Base-by-base conservation (phyloP, 2,329 filamentous ascomycete species). In the Hymenoscyphus albidus region DNA sequence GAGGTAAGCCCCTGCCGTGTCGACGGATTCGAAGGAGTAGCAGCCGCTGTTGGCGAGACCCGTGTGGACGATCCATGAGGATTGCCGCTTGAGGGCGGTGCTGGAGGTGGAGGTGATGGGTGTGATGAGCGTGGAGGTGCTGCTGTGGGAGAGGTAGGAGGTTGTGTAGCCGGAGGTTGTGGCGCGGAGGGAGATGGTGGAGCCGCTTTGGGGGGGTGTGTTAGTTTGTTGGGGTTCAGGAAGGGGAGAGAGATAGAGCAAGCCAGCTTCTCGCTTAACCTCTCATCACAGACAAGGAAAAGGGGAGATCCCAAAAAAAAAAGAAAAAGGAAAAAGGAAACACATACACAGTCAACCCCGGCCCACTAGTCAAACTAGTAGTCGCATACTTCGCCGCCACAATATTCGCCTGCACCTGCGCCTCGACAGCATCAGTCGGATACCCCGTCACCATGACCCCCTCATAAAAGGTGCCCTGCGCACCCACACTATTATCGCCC, bases 381-480 rank as follows among this genome's bases (percentile, higher is more conserved):
- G 70, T 73, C 76, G 80, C 80, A 66, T 89, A 89, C 64, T 80
- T 80, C 18, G 85, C 85, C 0, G 83, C 83, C 83, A 71, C 84
- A 64, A 89, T 83, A 70, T 89, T 78, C 60, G 82, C 84, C 74
- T 87, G 85, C 0, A 88, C 84, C 0, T 79, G 73, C 72, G 81
- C 80, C 74, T 89, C 86, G 2, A 81, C 84, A 12, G 78, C 80
- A 67, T 88, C 85, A 1, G 82, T 80, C 0, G 86, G 86, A 69
- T 87, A 88, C 0, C 85, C 85, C 0, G 78, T 75, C 14, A 85
- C 88, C 84, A 89, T 86, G 31, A 83, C 85, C 31, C 86, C 86
- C 75, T 89, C 86, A 74, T 88, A 86, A 71, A 86, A 87, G 0
- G 85, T 88, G 32, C 86, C 86, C 71, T 87, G 83, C 0, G 79